Evolutionary conservation across 306 rosid genomes (phyloP).

Genomic region (Spatholobus suberectus): DNA sequence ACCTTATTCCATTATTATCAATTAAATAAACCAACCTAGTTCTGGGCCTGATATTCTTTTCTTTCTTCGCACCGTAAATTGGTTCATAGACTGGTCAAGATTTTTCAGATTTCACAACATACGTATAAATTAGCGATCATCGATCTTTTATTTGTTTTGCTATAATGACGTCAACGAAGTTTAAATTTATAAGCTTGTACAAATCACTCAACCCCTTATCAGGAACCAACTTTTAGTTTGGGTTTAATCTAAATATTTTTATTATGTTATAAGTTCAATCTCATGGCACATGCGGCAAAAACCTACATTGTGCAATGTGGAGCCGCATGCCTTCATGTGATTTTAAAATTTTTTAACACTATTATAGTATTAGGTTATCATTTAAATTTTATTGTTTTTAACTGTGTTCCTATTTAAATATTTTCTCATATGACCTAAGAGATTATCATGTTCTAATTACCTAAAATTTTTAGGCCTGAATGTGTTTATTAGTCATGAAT

Average conservation of each 20-base stretch:
- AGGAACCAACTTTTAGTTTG: neutral
- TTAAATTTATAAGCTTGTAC: neutral
- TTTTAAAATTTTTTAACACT: neutral
- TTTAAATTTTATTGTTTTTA: too few species aligned
- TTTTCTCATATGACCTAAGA: too few species aligned
- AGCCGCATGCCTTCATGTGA: neutral
- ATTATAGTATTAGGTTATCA: neutral
- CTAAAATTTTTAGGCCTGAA: too few species aligned
- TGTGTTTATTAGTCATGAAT: too few species aligned
- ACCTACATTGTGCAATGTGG: neutral
- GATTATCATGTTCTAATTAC: too few species aligned
- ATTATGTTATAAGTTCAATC: neutral
- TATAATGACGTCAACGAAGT: neutral
- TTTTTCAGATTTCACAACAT: neutral
- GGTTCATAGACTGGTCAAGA: neutral
- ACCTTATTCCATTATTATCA: too few species aligned
- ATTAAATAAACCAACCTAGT: too few species aligned
- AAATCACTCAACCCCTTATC: neutral
- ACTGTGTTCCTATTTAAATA: too few species aligned
- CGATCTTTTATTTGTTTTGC: neutral
- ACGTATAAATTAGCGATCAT: neutral
- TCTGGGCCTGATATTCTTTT: neutral
- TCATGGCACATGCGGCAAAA: neutral
- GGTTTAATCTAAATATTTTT: neutral
- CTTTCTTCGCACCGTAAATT: neutral